These are phyloP conservation scores for Coelastrella sp. DNA, from an alignment of 139 green algal genomes.

Conservation along the genomic window DNA sequence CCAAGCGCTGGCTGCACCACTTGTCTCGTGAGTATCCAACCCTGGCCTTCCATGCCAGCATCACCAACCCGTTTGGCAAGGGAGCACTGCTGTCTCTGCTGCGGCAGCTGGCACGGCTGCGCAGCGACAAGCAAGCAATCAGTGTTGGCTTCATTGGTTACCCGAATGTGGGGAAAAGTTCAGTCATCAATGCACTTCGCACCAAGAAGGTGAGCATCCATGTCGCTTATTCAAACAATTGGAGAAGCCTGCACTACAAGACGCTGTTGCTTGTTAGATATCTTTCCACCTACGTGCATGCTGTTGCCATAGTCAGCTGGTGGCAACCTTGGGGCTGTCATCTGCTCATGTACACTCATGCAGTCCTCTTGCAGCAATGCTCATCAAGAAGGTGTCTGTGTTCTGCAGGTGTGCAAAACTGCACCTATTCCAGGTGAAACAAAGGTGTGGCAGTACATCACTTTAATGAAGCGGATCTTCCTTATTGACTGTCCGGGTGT, in stretches of 20 bases:
- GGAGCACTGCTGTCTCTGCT: conserved; percentile 87
- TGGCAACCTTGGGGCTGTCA: too few relatives aligned
- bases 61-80: conserved; percentile 99
- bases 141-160: conserved; percentile 98
- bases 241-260: too few relatives aligned
- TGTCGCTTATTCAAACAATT: neutral
- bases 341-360: neutral
- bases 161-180: conserved; percentile 99
- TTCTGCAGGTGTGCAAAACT: conserved; percentile 90
- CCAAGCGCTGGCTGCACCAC: conserved; percentile 93
- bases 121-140: conserved; percentile 96
- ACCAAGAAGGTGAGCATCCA: conserved; percentile 86
- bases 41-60: conserved; percentile 96
- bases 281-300: too few relatives aligned
- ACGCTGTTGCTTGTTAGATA: too few relatives aligned
- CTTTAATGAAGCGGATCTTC: conserved; percentile 99
- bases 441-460: conserved; percentile 99
- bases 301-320: too few relatives aligned
- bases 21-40: conserved; percentile 95
- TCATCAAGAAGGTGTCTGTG: neutral
- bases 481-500: conserved; percentile 99
- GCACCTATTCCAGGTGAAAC: conserved; percentile 97
- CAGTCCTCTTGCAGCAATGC: neutral
- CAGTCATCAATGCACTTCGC: conserved; percentile 98
- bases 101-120: conserved; percentile 89